A percentile compares a stretch with the other conserved stretches of the same genome.
Evolutionary conservation across 192 early-diverging fungal species (phyloP).

Genomic region (Chytriomyces sp.): DNA sequence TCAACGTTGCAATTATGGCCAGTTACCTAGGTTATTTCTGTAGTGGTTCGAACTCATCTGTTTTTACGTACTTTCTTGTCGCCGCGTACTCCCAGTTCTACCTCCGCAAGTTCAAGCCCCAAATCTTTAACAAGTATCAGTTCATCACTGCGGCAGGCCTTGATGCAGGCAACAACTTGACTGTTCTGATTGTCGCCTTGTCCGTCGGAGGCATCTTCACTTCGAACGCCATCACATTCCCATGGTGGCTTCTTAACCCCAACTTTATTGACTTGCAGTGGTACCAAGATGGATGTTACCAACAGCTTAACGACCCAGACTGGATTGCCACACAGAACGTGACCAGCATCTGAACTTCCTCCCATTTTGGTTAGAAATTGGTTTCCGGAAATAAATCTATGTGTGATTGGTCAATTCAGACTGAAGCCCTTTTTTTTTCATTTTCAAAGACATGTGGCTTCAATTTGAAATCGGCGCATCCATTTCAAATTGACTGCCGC

Average conservation of each 20-base stretch:
- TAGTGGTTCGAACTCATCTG: conserved; percentile 26
- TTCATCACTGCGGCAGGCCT: conserved; percentile 60
- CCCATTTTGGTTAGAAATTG: too few relatives aligned
- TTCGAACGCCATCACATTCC: neutral
- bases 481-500: too few relatives aligned
- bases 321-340: too few relatives aligned
- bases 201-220: neutral
- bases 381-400: too few relatives aligned
- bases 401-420: too few relatives aligned
- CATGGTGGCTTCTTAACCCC: conserved; percentile 11
- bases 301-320: neutral
- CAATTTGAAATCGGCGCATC: too few relatives aligned
- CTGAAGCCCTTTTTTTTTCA: too few relatives aligned
- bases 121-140: conserved; percentile 64
- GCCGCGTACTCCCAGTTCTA: conserved; percentile 74
- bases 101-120: conserved; percentile 63
- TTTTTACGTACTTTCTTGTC: conserved; percentile 42
- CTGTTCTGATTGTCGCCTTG: conserved; percentile 3
- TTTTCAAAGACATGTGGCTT: too few relatives aligned
- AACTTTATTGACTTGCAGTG: neutral
- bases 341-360: too few relatives aligned
- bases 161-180: conserved; percentile 46
- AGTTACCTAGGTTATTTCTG: conserved; percentile 50
- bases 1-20: conserved; percentile 73
- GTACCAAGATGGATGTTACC: conserved; percentile 1